Conservation (phyloP, 331 rosid species). For the Acacia concinna region DNA sequence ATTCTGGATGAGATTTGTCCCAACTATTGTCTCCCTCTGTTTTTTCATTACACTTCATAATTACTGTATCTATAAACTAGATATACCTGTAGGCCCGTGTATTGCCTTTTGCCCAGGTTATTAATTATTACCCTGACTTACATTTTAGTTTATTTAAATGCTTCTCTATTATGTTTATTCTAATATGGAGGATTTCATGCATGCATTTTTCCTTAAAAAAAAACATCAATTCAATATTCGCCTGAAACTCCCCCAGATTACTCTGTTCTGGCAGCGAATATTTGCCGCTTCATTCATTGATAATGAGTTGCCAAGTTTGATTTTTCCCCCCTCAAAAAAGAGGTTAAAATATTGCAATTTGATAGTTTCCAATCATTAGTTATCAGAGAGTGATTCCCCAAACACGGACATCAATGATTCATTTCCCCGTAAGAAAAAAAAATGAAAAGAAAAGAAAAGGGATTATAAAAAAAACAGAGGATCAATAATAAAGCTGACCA, state of each 20-base stretch:
- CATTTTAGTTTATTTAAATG: neutral
- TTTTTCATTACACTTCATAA: neutral
- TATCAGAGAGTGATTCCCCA: slow-evolving; percentile 51
- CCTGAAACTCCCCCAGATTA: slow-evolving; percentile 23
- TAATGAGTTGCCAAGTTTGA: slow-evolving; percentile 21
- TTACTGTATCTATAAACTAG: neutral
- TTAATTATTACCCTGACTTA: neutral
- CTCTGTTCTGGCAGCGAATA: slow-evolving; percentile 34
- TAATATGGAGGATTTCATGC: slow-evolving; percentile 5
- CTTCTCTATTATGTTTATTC: neutral
- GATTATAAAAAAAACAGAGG: slow-evolving; percentile 28
- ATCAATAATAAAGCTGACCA: slow-evolving; percentile 42
- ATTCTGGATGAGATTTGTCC: slow-evolving; percentile 67
- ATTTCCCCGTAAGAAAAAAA: neutral
- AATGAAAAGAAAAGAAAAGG: neutral
- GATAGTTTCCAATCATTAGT: slow-evolving; percentile 51
- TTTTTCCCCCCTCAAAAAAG: neutral
- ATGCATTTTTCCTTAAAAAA: slow-evolving; percentile 25
- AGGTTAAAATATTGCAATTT: slow-evolving; percentile 23
- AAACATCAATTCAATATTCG: slow-evolving; percentile 12
- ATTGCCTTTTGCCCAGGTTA: neutral
- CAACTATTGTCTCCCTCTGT: slow-evolving; percentile 27
- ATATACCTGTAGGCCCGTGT: neutral
- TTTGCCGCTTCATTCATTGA: slow-evolving; percentile 30
- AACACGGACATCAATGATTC: slow-evolving; percentile 42